Conservation (phyloP, 805 yeast genomes). For the Clavispora carvajalis region DNA sequence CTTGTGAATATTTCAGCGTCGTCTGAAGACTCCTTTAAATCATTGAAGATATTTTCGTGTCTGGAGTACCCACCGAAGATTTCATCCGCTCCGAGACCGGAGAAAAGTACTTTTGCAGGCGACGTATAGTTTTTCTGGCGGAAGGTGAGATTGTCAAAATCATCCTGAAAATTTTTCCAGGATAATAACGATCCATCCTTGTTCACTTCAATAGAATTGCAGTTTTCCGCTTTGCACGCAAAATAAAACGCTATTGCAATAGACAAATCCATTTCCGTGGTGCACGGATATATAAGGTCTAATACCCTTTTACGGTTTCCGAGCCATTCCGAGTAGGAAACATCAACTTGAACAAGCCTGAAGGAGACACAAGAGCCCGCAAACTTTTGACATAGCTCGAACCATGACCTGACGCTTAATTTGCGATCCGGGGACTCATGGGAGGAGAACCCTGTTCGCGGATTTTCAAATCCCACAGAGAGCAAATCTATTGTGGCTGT, state of each 20-base stretch:
- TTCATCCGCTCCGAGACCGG: slow-evolving; percentile 98
- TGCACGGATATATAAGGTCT: slow-evolving; percentile 71
- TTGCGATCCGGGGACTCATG: slow-evolving; percentile 80
- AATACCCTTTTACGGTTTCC: slow-evolving; percentile 47
- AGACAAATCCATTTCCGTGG: slow-evolving; percentile 92
- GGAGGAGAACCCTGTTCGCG: slow-evolving; percentile 59
- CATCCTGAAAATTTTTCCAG: neutral
- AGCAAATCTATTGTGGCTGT: slow-evolving; percentile 54
- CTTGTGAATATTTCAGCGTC: slow-evolving; percentile 9
- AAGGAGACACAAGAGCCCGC: slow-evolving; percentile 32
- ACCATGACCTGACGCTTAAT: slow-evolving; percentile 63
- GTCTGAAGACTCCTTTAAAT: neutral
- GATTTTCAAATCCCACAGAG: slow-evolving; percentile 90
- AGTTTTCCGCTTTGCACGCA: slow-evolving; percentile 53
- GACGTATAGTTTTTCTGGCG: slow-evolving; percentile 35
- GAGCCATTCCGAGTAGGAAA: slow-evolving; percentile 63
- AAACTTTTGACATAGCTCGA: slow-evolving; percentile 41
- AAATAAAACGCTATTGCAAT: slow-evolving; percentile 94
- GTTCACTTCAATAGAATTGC: slow-evolving; percentile 4
- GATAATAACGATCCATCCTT: neutral
- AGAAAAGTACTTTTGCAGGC: slow-evolving; percentile 63
- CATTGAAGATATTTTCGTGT: slow-evolving; percentile 51
- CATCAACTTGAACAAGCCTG: slow-evolving; percentile 63
- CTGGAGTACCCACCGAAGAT: slow-evolving; percentile 93
- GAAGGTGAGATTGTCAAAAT: neutral